These are phyloP conservation scores for Nevesoporus exiguus DNA, from an alignment of 768 basidiomycete genomes.

Conservation along the genomic window DNA sequence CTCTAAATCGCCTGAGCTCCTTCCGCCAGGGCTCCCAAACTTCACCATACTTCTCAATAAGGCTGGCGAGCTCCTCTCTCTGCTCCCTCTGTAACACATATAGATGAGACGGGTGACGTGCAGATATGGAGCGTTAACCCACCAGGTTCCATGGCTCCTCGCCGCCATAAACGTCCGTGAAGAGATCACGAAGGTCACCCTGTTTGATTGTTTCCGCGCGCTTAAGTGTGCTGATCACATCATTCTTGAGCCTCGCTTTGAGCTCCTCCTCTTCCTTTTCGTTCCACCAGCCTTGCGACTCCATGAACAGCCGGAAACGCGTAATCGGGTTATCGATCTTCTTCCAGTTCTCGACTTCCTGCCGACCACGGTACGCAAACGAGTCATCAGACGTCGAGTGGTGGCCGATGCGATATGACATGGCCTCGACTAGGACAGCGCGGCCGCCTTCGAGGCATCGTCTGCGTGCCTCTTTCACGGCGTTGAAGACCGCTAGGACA, in stretches of 20 bases:
- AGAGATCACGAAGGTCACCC: constrained; percentile 72
- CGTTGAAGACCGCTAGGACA: constrained; percentile 74
- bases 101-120: neutral
- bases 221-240: constrained; percentile 77
- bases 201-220: constrained; percentile 69
- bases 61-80: constrained; percentile 64
- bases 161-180: constrained; percentile 85
- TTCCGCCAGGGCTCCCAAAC: constrained; percentile 83
- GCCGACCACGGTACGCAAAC: constrained; percentile 84
- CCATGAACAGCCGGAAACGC: constrained; percentile 83
- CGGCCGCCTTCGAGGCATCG: constrained; percentile 75
- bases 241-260: constrained; percentile 62
- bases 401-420: constrained; percentile 94
- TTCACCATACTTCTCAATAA: constrained; percentile 84
- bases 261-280: constrained; percentile 68
- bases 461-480: constrained; percentile 66
- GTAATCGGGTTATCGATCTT: constrained; percentile 86
- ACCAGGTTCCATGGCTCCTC: constrained; percentile 84
- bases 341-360: constrained; percentile 90
- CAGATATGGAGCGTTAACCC: constrained; percentile 30
- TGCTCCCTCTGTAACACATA: constrained; percentile 64
- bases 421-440: constrained; percentile 83
- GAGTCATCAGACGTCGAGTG: constrained; percentile 96
- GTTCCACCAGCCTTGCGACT: constrained; percentile 83
- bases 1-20: constrained; percentile 74